A percentile compares a stretch with the other conserved stretches of the same genome.
These are phyloP conservation scores for Theileria annulata DNA, from an alignment of 169 alveolate species.

Conservation along the genomic window DNA sequence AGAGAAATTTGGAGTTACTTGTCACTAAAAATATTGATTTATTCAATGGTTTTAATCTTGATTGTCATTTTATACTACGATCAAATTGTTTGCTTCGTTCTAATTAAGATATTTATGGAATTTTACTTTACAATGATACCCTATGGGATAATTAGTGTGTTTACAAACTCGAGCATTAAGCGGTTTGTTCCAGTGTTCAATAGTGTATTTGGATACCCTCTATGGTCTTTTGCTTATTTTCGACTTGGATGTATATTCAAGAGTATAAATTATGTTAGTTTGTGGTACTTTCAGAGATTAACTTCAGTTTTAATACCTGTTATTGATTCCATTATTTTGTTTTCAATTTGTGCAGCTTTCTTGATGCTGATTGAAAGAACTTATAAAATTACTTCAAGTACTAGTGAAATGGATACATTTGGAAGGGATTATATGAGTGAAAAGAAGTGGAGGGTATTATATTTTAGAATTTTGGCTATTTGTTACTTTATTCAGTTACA, in stretches of 20 bases:
- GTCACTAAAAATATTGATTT: slow-evolving; percentile 2
- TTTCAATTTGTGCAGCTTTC: background rate
- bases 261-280: background rate
- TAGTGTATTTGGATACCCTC: slow-evolving; percentile 42
- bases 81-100: slow-evolving; percentile 8
- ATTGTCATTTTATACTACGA: slow-evolving; percentile 12
- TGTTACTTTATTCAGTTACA: slow-evolving; percentile 66
- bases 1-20: slow-evolving; percentile 18
- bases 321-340: slow-evolving; percentile 29
- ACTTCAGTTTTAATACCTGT: slow-evolving; percentile 31
- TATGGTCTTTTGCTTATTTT: slow-evolving; percentile 19
- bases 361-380: background rate
- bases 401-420: background rate
- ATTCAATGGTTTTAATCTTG: slow-evolving; percentile 21
- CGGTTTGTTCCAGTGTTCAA: slow-evolving; percentile 30
- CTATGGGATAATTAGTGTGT: slow-evolving; percentile 48
- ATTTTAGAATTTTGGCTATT: slow-evolving; percentile 8
- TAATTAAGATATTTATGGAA: slow-evolving; percentile 55
- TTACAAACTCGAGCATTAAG: slow-evolving; percentile 35
- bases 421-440: background rate
- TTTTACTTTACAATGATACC: slow-evolving; percentile 60
- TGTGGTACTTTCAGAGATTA: slow-evolving; percentile 56
- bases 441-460: background rate
- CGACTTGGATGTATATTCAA: slow-evolving; percentile 36
- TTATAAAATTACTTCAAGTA: background rate